phyloP scores from a whole-genome alignment of 2,329 filamentous ascomycete genomes.

The Claviceps fusiformis region DNA sequence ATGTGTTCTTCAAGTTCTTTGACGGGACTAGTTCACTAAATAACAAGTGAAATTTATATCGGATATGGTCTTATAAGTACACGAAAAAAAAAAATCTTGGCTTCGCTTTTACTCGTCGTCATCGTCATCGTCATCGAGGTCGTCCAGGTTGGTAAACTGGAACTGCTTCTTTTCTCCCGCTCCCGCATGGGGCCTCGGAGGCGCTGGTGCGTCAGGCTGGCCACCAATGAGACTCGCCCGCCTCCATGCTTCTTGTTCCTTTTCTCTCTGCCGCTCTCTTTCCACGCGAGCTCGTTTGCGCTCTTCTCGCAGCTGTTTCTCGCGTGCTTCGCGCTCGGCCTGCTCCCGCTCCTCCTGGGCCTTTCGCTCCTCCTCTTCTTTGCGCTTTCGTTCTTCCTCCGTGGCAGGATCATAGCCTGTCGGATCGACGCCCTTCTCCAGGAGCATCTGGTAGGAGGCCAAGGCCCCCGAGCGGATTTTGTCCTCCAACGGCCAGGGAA shows the following conservation, averaged over 20 bases:
- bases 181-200: constrained; percentile 13
- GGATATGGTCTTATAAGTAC: not conserved
- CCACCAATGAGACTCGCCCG: constrained; percentile 22
- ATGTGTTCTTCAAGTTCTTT: not conserved
- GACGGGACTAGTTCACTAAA: not conserved
- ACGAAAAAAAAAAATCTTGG: not conserved
- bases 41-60: not conserved
- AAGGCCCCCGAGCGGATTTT: constrained; percentile 57
- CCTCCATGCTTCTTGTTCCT: constrained; percentile 28
- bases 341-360: constrained; percentile 33
- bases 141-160: constrained; percentile 39
- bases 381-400: constrained; percentile 36
- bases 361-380: constrained; percentile 36
- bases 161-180: constrained; percentile 37
- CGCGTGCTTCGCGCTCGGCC: constrained; percentile 30
- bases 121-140: constrained; percentile 36
- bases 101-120: constrained; percentile 16
- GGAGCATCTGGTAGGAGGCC: constrained; percentile 46
- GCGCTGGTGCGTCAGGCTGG: constrained; percentile 12
- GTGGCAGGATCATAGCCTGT: constrained; percentile 43
- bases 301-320: constrained; percentile 27
- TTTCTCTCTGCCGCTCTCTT: constrained; percentile 28
- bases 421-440: constrained; percentile 49
- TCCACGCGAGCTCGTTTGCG: constrained; percentile 26
- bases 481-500: constrained; percentile 63